phyloP scores from a whole-genome alignment of 305 asterid genomes.

The Solanum hybrid region DNA sequence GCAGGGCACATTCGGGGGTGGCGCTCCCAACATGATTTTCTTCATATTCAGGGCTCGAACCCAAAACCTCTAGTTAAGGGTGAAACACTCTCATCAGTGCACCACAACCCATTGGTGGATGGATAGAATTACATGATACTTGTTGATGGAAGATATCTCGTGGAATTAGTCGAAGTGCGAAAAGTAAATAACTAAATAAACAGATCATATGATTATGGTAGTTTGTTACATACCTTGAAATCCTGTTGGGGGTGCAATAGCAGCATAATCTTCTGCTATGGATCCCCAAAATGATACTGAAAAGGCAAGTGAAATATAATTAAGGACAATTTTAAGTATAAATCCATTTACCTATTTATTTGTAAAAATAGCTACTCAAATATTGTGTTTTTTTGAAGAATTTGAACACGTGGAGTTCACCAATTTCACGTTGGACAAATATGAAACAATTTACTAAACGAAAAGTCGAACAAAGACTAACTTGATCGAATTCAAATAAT shows the following conservation, averaged over 20 bases:
- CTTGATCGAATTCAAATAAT: neutral
- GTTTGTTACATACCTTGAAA: conserved; percentile 13
- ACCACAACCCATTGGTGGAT: neutral
- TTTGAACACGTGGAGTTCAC: neutral
- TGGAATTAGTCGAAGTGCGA: neutral
- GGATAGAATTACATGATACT: neutral
- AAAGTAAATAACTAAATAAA: neutral
- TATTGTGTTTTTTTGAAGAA: neutral
- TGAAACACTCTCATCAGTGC: neutral
- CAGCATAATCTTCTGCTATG: conserved; percentile 64
- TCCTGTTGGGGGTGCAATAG: conserved; percentile 77
- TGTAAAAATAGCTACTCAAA: neutral
- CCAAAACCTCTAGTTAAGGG: neutral
- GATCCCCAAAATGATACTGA: conserved; percentile 68
- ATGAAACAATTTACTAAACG: neutral
- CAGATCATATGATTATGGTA: neutral
- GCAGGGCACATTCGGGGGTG: neutral
- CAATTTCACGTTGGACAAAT: neutral
- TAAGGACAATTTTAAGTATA: too few species aligned
- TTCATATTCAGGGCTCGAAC: too few species aligned
- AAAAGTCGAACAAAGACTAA: neutral
- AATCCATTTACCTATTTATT: too few species aligned
- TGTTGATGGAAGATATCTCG: neutral
- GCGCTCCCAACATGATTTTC: neutral
- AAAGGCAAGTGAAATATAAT: neutral